Percentiles rank a stretch among this genome's conserved stretches.
These are phyloP conservation scores for Xylaria sp. DNA, from an alignment of 2,329 filamentous ascomycete species.

Conservation along the genomic window DNA sequence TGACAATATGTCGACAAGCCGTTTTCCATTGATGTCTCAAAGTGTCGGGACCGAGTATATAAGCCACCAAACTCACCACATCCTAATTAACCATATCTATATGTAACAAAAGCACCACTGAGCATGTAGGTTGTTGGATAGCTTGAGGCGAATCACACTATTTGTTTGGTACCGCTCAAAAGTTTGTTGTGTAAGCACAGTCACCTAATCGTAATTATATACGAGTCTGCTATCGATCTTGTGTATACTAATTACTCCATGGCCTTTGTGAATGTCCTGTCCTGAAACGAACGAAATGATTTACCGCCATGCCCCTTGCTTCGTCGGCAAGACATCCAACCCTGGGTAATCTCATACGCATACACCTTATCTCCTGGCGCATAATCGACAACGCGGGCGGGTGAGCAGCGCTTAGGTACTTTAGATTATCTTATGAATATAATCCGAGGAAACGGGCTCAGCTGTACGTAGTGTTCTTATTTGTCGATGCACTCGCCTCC, in stretches of 20 bases:
- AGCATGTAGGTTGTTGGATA: no score
- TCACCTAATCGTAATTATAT: neutral
- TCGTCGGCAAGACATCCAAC: neutral
- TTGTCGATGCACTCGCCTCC: neutral
- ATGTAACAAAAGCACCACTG: no score
- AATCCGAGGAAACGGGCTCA: conserved; percentile 13
- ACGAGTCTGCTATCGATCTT: neutral
- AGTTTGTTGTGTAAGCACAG: neutral
- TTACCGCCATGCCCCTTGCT: neutral
- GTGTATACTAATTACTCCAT: neutral
- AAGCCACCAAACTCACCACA: no score
- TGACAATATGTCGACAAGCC: no score
- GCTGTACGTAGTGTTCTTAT: neutral
- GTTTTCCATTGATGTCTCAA: no score
- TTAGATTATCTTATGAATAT: conserved; percentile 20
- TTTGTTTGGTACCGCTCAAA: neutral
- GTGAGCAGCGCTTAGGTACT: neutral
- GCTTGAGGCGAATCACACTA: neutral
- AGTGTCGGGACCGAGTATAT: no score
- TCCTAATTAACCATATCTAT: no score
- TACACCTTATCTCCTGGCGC: neutral
- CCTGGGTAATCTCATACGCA: neutral
- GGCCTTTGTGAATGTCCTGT: neutral
- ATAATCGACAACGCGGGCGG: neutral
- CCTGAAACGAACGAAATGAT: neutral